phyloP scores from a whole-genome alignment of 352 stramenopile species.

The Chrysophaeum taylorii region DNA sequence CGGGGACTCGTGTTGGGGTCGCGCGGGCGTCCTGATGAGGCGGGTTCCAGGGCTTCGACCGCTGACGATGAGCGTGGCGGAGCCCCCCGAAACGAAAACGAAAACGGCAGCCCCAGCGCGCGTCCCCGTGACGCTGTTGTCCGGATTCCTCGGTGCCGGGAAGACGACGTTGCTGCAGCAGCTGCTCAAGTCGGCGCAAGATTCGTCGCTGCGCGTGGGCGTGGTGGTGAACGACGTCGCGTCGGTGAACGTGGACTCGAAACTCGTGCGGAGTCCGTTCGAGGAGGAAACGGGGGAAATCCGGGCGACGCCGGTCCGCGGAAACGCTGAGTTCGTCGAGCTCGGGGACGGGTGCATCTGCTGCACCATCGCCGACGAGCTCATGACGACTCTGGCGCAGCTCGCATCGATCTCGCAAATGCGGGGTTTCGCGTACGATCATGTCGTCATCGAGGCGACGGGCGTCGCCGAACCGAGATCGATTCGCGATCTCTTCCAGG shows the following conservation, averaged over 20 bases:
- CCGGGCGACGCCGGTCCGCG: neutral
- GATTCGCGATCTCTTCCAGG: conserved; percentile 47
- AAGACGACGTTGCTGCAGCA: conserved; percentile 86
- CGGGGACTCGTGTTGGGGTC: too few relatives aligned
- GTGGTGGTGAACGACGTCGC: conserved; percentile 66
- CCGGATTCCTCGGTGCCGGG: conserved; percentile 80
- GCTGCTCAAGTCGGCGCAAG: conserved; percentile 63
- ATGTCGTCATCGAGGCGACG: conserved; percentile 55
- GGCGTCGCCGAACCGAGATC: conserved; percentile 55
- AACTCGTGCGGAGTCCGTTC: conserved; percentile 38
- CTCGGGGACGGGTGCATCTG: conserved; percentile 64
- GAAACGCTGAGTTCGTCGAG: conserved; percentile 38
- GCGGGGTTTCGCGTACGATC: conserved; percentile 40
- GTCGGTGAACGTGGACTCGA: conserved; percentile 61
- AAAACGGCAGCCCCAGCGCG: too few relatives aligned
- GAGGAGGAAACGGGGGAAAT: neutral
- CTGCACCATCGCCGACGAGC: conserved; percentile 55
- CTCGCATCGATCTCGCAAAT: conserved; percentile 28
- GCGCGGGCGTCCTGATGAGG: too few relatives aligned
- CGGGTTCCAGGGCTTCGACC: too few relatives aligned
- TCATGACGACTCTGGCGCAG: conserved; percentile 42
- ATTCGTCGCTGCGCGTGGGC: conserved; percentile 42
- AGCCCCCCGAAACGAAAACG: too few relatives aligned
- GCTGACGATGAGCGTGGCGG: too few relatives aligned
- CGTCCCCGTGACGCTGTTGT: conserved; percentile 80